Conservation (phyloP, 306 rosid species). For the Parietaria judaica region DNA sequence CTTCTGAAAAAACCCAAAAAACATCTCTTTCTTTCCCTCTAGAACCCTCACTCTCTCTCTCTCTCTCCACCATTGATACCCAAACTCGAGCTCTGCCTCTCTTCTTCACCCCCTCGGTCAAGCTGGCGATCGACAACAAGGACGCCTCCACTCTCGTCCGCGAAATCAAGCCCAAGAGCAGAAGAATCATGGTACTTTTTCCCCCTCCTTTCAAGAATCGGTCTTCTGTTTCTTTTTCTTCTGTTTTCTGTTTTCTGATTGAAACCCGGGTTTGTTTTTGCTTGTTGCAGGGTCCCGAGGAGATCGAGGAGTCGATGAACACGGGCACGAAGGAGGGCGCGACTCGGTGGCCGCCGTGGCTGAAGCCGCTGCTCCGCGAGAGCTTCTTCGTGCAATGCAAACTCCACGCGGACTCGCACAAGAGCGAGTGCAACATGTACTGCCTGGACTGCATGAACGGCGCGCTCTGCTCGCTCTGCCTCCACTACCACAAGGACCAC, state of each 20-base stretch:
- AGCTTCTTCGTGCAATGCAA: conserved; percentile 92
- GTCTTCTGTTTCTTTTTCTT: not conserved
- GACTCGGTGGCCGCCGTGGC: conserved; percentile 93
- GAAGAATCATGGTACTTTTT: conserved; percentile 72
- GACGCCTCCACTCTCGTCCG: conserved; percentile 44
- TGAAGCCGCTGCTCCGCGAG: conserved; percentile 78
- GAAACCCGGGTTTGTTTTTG: too few species aligned
- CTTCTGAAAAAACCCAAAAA: conserved; percentile 10
- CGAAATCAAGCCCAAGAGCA: conserved; percentile 89
- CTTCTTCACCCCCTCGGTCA: conserved; percentile 19
- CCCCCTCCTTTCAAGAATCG: conserved; percentile 4
- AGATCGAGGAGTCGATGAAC: conserved; percentile 74
- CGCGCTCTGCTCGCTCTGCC: conserved; percentile 88
- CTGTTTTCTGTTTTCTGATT: not conserved
- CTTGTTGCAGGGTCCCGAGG: conserved; percentile 93
- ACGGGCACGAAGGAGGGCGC: not conserved
- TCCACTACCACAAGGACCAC: conserved; percentile 70
- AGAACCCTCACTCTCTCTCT: not conserved
- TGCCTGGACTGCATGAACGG: conserved; percentile 97
- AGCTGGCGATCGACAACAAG: conserved; percentile 86
- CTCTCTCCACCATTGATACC: conserved; percentile 5
- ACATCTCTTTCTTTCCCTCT: not conserved
- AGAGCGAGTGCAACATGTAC: conserved; percentile 96
- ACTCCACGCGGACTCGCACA: conserved; percentile 81
- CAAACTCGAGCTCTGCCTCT: not conserved